These are phyloP conservation scores for Fomitopsis pinicola DNA, from an alignment of 1,284 basidiomycete genomes.

Conservation along the genomic window DNA sequence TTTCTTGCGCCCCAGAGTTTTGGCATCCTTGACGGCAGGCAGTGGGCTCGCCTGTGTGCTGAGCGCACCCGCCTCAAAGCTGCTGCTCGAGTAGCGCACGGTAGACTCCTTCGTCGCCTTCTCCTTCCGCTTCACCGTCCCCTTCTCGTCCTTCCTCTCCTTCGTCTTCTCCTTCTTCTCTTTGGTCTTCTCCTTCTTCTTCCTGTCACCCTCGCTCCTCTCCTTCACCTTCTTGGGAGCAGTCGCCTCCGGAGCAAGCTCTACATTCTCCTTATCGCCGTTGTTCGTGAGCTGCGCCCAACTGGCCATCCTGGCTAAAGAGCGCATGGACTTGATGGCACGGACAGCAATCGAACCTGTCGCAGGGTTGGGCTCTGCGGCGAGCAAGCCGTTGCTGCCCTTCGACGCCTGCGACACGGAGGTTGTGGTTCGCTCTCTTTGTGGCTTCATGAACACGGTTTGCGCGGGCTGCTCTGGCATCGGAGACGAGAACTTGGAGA, in stretches of 20 bases:
- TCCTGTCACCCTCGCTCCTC: constrained; percentile 6
- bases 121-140: constrained; percentile 14
- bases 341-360: constrained; percentile 65
- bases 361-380: constrained; percentile 24
- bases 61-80: constrained; percentile 59
- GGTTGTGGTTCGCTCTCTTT: constrained; percentile 4
- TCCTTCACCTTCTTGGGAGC: constrained; percentile 18
- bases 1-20: constrained; percentile 49
- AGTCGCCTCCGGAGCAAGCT: constrained; percentile 5
- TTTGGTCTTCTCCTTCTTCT: constrained; percentile 18
- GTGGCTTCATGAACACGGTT: constrained; percentile 14
- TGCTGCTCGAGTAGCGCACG: constrained; percentile 47
- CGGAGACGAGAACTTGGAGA: constrained; percentile 25
- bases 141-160: constrained; percentile 27
- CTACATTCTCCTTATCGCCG: constrained; percentile 31
- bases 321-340: constrained; percentile 70
- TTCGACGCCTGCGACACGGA: constrained; percentile 9
- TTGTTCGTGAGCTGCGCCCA: constrained; percentile 55
- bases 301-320: constrained; percentile 64
- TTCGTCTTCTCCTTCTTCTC: constrained; percentile 28
- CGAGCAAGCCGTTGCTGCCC: constrained; percentile 30
- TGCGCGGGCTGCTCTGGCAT: constrained; percentile 14
- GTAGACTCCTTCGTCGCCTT: constrained; percentile 30
- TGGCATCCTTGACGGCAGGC: constrained; percentile 15
- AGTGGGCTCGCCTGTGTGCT: constrained; percentile 33